Percentiles rank a stretch among this genome's conserved stretches.
phyloP scores from a whole-genome alignment of 192 early-diverging fungal genomes.

The Backusella mclennaniae region DNA sequence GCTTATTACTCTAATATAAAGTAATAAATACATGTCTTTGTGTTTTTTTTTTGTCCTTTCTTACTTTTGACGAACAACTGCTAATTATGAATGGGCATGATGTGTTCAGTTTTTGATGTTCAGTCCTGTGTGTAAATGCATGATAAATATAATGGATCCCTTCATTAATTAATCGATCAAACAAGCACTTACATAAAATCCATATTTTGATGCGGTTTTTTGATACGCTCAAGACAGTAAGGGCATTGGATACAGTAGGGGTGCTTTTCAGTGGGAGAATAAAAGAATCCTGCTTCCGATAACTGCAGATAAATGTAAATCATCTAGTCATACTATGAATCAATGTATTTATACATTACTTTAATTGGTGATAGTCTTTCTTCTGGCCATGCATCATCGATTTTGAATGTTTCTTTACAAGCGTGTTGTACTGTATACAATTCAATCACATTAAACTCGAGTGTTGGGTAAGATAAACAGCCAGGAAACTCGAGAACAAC shows the following conservation, averaged over 20 bases:
- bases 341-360: neutral
- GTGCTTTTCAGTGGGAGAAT: neutral
- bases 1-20: neutral
- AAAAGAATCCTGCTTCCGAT: slow-evolving; percentile 16
- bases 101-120: neutral
- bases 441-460: neutral
- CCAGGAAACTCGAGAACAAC: slow-evolving; percentile 16
- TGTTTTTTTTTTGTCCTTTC: neutral
- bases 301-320: neutral
- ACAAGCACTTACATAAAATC: slow-evolving; percentile 2
- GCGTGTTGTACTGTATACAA: neutral
- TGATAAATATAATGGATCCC: too few relatives aligned
- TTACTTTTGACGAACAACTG: neutral
- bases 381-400: slow-evolving; percentile 13
- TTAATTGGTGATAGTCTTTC: neutral
- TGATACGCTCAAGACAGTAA: slow-evolving; percentile 9
- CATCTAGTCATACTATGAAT: neutral
- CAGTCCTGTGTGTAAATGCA: neutral
- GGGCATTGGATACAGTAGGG: neutral
- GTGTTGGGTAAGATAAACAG: neutral
- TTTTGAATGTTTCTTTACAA: slow-evolving; percentile 12
- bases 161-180: neutral
- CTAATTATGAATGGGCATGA: neutral
- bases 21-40: neutral
- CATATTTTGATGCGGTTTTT: neutral